A percentile compares a stretch with the other conserved stretches of the same genome.
phyloP scores from a whole-genome alignment of 164 flowering plant species.

The Magnolia kwangsiensis region DNA sequence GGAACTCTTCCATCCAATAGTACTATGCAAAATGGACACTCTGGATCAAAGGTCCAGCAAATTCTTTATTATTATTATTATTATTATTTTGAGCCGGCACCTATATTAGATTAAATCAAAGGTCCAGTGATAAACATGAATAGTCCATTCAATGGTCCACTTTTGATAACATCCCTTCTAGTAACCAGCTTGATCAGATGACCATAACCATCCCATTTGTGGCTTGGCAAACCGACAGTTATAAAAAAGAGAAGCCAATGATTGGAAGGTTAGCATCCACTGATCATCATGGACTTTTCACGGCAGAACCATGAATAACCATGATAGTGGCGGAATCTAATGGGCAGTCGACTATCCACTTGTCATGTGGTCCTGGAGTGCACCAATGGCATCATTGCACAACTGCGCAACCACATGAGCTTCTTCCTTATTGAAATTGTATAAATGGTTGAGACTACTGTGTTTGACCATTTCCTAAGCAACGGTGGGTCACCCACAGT shows the following conservation, averaged over 20 bases:
- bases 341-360: background rate
- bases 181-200: background rate
- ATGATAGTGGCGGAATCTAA: background rate
- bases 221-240: background rate
- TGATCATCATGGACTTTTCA: background rate
- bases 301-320: background rate
- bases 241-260: background rate
- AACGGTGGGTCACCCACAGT: background rate
- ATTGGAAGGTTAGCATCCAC: background rate
- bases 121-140: no score
- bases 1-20: no score
- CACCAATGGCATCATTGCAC: background rate
- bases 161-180: background rate
- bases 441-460: background rate
- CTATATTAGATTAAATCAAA: no score
- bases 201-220: no score
- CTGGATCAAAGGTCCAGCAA: no score
- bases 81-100: no score
- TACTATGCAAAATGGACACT: no score
- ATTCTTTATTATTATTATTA: no score
- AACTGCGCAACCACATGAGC: background rate
- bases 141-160: no score
- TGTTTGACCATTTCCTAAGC: background rate
- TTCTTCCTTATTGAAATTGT: background rate
- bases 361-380: background rate